phyloP scores from a whole-genome alignment of 768 basidiomycete genomes.

The Sarcodon sp. region DNA sequence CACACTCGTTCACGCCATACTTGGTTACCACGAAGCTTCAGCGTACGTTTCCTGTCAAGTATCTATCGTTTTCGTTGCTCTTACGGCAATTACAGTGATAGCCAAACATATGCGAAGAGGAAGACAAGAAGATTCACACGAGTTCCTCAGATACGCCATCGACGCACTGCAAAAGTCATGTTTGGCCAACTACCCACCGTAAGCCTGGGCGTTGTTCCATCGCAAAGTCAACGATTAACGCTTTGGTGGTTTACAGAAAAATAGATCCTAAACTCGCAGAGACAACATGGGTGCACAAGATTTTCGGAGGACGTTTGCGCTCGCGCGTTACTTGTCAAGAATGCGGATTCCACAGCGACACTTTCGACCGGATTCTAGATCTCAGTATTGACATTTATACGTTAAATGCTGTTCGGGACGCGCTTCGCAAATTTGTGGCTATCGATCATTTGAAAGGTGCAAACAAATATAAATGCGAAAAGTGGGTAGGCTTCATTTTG shows the following conservation, averaged over 20 bases:
- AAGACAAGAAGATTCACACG: slow-evolving; percentile 96
- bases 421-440: slow-evolving; percentile 68
- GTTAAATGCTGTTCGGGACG: slow-evolving; percentile 48
- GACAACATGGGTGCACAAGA: slow-evolving; percentile 87
- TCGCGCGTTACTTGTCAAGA: slow-evolving; percentile 80
- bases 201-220: slow-evolving; percentile 16
- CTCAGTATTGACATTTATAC: slow-evolving; percentile 82
- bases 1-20: slow-evolving; percentile 46
- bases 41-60: slow-evolving; percentile 28
- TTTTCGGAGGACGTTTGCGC: slow-evolving; percentile 87
- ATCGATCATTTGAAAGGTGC: slow-evolving; percentile 77
- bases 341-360: slow-evolving; percentile 86
- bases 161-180: slow-evolving; percentile 85
- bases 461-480: slow-evolving; percentile 98
- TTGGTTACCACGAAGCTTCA: slow-evolving; percentile 57
- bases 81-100: slow-evolving; percentile 40
- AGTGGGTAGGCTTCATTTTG: slow-evolving; percentile 37
- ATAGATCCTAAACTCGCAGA: slow-evolving; percentile 58
- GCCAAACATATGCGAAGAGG: slow-evolving; percentile 85
- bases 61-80: neutral
- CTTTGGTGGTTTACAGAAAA: slow-evolving; percentile 32
- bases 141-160: slow-evolving; percentile 89
- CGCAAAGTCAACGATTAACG: neutral
- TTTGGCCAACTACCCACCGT: slow-evolving; percentile 62
- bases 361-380: slow-evolving; percentile 91